Evolutionary conservation across 2,329 filamentous ascomycete species (phyloP).

Genomic region (Aulographum hederae): DNA sequence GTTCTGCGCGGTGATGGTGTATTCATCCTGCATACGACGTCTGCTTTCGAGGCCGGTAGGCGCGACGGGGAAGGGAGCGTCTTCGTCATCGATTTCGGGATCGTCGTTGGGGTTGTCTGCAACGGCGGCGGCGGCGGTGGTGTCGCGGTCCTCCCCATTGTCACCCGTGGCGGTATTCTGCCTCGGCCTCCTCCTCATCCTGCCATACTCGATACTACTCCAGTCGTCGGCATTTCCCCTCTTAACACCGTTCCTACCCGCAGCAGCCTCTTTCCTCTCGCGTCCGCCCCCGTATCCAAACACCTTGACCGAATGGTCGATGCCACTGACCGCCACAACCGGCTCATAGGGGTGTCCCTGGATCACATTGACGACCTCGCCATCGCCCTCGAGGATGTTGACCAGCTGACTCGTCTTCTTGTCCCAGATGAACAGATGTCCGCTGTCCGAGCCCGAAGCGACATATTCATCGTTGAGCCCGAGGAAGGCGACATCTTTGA

Average conservation of each 20-base stretch:
- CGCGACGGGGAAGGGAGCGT: not conserved
- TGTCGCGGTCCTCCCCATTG: not conserved
- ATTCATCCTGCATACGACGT: not conserved
- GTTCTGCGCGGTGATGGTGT: not conserved
- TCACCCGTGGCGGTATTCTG: not conserved
- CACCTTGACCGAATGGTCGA: conserved; percentile 51
- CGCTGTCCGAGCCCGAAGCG: conserved; percentile 47
- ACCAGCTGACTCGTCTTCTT: conserved; percentile 40
- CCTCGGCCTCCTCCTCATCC: not conserved
- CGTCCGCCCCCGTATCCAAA: conserved; percentile 43
- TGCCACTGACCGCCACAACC: conserved; percentile 46
- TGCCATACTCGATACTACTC: not conserved
- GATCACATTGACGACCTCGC: conserved; percentile 52
- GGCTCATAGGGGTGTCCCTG: conserved; percentile 52
- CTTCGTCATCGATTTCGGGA: not conserved
- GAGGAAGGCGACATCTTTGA: conserved; percentile 54
- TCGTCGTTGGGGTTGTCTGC: not conserved
- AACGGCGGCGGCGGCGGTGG: not conserved
- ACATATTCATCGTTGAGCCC: conserved; percentile 50
- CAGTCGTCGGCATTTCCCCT: not conserved
- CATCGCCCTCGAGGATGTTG: conserved; percentile 48
- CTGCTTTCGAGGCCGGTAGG: conserved; percentile 9
- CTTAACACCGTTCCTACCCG: not conserved
- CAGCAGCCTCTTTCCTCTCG: conserved; percentile 33
- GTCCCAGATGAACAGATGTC: conserved; percentile 53